Base-by-base conservation (phyloP, 2,329 filamentous ascomycete genomes). In the Coniochaeta prunicola region DNA sequence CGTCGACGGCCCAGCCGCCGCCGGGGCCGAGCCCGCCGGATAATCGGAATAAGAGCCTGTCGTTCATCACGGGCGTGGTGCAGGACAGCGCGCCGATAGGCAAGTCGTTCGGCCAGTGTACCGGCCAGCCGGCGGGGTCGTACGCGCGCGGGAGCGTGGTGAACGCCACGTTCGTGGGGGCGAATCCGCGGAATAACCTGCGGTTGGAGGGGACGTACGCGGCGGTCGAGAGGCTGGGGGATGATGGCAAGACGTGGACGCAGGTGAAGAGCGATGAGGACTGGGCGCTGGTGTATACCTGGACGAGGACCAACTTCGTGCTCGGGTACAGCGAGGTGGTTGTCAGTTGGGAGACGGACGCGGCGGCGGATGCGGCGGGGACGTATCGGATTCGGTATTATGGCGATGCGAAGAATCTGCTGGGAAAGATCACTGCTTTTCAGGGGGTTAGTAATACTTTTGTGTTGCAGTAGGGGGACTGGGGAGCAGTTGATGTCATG, bases 151-250 rank as follows among this genome's bases (percentile, higher is more conserved):
- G 90, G 3, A 78, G 81, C 9, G 77, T 76, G 0, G 81, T 91
- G 30, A 81, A 74, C 4, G 89, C 82, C 0, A 85, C 78, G 0
- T 97, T 97, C 69, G 82, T 92, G 0, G 92, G 89, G 19, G 92
- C 92, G 4, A 96, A 96, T 67, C 92, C 92, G 9, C 82, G 92
- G 56, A 97, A 96, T 71, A 89, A 96, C 62, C 80, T 96, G 48
- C 83, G 86, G 2, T 83, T 91, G 1, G 92, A 91, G 68, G 80
- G 80, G 13, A 96, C 89, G 0, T 96, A 87, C 68, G 88, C 88
- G 0, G 83, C 88, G 0, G 83, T 96, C 0, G 91, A 97, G 76
- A 78, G 77, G 65, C 76, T 82, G 24, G 71, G 80, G 17, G 61
- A 65, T 13, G 67, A 67, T 21, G 65, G 67, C 12, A 62, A 60